Conservation (phyloP, 2,329 filamentous ascomycete genomes). For the Ophiostoma ulmi region DNA sequence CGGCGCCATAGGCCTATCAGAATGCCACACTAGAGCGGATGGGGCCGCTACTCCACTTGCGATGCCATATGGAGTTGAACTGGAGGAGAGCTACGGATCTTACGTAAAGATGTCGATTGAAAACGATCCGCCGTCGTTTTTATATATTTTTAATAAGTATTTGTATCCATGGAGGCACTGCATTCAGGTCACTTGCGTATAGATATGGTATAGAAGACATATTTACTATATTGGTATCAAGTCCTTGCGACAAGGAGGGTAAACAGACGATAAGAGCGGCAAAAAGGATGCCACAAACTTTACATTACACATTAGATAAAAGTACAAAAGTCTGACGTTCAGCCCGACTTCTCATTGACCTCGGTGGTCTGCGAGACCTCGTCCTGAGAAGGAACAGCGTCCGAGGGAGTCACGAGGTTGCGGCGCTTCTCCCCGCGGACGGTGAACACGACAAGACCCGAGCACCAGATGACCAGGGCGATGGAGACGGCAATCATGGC, state of each 20-base stretch:
- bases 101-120: not conserved
- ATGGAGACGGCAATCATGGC: constrained; percentile 64
- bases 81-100: not conserved
- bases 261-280: not conserved
- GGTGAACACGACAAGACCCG: constrained; percentile 45
- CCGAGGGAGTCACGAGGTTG: not conserved
- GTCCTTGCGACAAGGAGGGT: not conserved
- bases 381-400: not conserved
- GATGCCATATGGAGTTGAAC: not conserved
- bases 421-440: constrained; percentile 22
- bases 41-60: not conserved
- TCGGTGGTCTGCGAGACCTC: constrained; percentile 15
- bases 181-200: not conserved
- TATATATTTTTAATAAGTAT: not conserved
- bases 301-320: constrained; percentile 5
- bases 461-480: constrained; percentile 56
- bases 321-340: not conserved
- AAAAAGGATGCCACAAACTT: not conserved
- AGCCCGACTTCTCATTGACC: constrained; percentile 38
- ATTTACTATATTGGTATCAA: constrained; percentile 4
- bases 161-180: not conserved
- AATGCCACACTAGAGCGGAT: not conserved
- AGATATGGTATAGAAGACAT: not conserved
- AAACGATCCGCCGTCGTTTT: not conserved
- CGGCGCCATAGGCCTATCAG: not conserved